Evolutionary conservation across 805 yeast species (phyloP).

Genomic region (Teunomyces gatunensis): DNA sequence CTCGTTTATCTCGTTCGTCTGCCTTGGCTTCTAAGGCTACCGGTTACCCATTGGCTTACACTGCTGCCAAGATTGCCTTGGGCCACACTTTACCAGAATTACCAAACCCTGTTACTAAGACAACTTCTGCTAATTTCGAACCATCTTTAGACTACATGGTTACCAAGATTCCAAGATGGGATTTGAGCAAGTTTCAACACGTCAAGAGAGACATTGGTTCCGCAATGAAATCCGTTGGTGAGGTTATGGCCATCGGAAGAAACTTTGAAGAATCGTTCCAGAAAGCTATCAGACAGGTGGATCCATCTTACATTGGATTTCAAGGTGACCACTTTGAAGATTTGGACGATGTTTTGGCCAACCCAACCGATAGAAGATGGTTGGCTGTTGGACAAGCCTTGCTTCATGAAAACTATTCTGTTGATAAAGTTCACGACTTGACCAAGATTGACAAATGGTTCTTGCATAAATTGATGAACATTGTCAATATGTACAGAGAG

Average conservation of each 20-base stretch:
- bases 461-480: constrained; percentile 86
- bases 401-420: constrained; percentile 85
- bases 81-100: constrained; percentile 93
- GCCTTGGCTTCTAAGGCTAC: constrained; percentile 98
- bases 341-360: constrained; percentile 71
- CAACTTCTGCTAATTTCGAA: constrained; percentile 94
- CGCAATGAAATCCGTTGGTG: constrained; percentile 98
- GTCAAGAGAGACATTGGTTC: constrained; percentile 93
- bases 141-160: constrained; percentile 97
- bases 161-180: constrained; percentile 98
- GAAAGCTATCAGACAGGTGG: constrained; percentile 95
- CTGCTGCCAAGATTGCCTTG: constrained; percentile 95
- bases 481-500: constrained; percentile 84
- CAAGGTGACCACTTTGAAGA: constrained; percentile 81
- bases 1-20: constrained; percentile 93
- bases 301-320: constrained; percentile 86
- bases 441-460: constrained; percentile 96
- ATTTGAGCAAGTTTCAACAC: constrained; percentile 89
- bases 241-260: constrained; percentile 98
- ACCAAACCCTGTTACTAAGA: constrained; percentile 94
- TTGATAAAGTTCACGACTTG: constrained; percentile 87
- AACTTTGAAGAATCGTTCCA: constrained; percentile 96
- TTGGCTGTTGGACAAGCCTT: constrained; percentile 97
- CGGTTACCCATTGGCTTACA: constrained; percentile 97
- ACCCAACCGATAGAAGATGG: constrained; percentile 96